Percentiles rank a stretch among this genome's conserved stretches.
Evolutionary conservation across 2,329 filamentous ascomycete species (phyloP).

Genomic region (Neofusicoccum sp.): DNA sequence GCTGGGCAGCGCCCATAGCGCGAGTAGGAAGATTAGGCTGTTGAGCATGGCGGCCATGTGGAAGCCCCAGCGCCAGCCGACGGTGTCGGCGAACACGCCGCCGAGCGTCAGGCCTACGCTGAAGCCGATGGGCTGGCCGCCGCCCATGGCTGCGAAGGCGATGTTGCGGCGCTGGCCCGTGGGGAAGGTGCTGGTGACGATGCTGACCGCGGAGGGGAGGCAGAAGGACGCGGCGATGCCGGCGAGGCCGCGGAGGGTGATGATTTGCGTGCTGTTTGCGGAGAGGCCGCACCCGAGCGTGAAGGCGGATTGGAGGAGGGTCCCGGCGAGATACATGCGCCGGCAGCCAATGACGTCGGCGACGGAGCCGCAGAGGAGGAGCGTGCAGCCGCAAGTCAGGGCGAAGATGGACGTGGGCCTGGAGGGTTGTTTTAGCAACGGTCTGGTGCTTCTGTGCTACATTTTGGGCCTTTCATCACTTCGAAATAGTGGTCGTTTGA

Average conservation of each 20-base stretch:
- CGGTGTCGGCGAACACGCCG: slow-evolving; percentile 48
- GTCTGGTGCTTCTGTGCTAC: no score
- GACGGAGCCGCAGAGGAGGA: no score
- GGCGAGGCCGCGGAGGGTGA: slow-evolving; percentile 47
- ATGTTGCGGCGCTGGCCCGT: slow-evolving; percentile 50
- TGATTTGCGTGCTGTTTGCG: no score
- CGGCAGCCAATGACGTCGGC: no score
- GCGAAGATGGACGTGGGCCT: no score
- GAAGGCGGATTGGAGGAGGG: no score
- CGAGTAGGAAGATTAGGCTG: slow-evolving; percentile 38
- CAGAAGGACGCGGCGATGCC: slow-evolving; percentile 49
- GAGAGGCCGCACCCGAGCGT: no score
- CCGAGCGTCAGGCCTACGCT: slow-evolving; percentile 52
- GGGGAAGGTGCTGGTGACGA: slow-evolving; percentile 49
- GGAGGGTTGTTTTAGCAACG: no score
- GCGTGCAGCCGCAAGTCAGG: no score
- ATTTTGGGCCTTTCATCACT: no score
- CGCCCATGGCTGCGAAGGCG: slow-evolving; percentile 52
- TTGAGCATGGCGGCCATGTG: slow-evolving; percentile 49
- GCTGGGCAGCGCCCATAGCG: slow-evolving; percentile 39
- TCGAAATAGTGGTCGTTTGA: no score
- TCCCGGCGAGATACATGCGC: no score
- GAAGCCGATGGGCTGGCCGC: slow-evolving; percentile 53
- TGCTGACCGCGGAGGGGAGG: slow-evolving; percentile 49
- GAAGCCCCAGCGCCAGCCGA: slow-evolving; percentile 55